Percentiles rank a stretch among this genome's conserved stretches.
Conservation (phyloP, 192 early-diverging fungal genomes). For the Pilobolus umbonatus region DNA sequence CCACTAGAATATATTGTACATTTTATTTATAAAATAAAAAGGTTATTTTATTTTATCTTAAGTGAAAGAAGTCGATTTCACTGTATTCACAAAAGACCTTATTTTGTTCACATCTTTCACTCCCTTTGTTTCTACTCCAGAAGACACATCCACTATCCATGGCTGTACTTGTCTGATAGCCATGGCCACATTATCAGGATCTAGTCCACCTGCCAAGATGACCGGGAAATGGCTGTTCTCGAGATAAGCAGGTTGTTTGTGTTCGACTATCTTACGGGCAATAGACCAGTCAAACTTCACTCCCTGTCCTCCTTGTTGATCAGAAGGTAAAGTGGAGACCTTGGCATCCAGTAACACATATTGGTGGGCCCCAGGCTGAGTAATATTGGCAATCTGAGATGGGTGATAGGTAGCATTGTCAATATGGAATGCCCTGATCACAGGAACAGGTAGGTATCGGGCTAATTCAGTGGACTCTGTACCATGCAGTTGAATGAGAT, state of each 20-base stretch:
- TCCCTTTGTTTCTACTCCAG: slow-evolving; percentile 83
- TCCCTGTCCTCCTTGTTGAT: slow-evolving; percentile 75
- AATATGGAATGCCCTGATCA: slow-evolving; percentile 89
- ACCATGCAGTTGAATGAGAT: slow-evolving; percentile 94
- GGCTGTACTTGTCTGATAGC: slow-evolving; percentile 67
- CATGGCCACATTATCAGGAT: slow-evolving; percentile 71
- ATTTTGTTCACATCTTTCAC: slow-evolving; percentile 80
- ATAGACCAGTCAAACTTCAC: slow-evolving; percentile 83
- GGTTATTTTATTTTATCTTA: background rate
- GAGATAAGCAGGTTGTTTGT: slow-evolving; percentile 1
- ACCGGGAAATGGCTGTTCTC: slow-evolving; percentile 52
- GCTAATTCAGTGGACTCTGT: slow-evolving; percentile 63
- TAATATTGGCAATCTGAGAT: slow-evolving; percentile 31
- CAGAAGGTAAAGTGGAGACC: slow-evolving; percentile 37
- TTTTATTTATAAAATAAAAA: background rate
- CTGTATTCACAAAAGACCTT: slow-evolving; percentile 60
- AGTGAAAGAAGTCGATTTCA: slow-evolving; percentile 36
- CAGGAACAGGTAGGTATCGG: slow-evolving; percentile 69
- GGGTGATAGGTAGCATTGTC: slow-evolving; percentile 46
- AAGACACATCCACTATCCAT: slow-evolving; percentile 90
- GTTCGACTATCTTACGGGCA: slow-evolving; percentile 48
- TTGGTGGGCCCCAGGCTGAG: slow-evolving; percentile 49
- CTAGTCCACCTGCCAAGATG: slow-evolving; percentile 87
- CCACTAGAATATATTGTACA: background rate
- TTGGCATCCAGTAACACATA: slow-evolving; percentile 63